Base-by-base conservation (phyloP, 805 yeast genomes). In the Nakazawaea laoshanensis region DNA sequence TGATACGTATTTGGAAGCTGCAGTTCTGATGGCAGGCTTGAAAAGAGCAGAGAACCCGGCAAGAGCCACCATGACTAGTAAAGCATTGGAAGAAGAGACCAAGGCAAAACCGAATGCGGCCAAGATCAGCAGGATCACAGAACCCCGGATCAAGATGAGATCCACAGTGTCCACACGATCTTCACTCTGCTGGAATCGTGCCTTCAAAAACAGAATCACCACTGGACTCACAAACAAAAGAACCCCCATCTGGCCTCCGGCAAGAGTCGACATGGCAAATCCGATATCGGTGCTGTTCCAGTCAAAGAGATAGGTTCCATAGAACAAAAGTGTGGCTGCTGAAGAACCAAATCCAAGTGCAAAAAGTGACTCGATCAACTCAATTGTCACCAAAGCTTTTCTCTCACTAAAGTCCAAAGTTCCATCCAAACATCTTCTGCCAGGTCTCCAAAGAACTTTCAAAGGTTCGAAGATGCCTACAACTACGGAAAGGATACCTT, bases 1-100 rank as follows among this genome's bases (percentile, higher is more conserved):
- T 1, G 74, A 70, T 38, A 66, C 70, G 49, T 77, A 75, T 49
- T 82, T 82, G 36, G 76, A 63, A 7, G 79, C 55, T 2, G 82
- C 43, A 0, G 81, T 64, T 46, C 72, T 78, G 11, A 78, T 40
- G 0, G 79, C 63, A 1, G 92, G 89, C 0, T 72, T 57, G 1
- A 66, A 60, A 3, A 75, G 36, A 0, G 76, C 57, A 2, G 75
- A 71, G 25, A 77, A 46, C 1, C 39, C 27, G 25, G 18, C 32
- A 4, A 36, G 17, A 10, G 31, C 23, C n/a, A 29, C 27, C 14
- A 24, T 29, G 10, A 22, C 21, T 5, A 36, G 30, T 12, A 27
- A 36, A 9, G 24, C 19, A 12, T 13, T 11, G 4, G 39, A 36
- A n/a, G 9, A 27, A 7, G 13, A 15, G 25, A 35, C 32, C 23